These are phyloP conservation scores for Pulveroboletus ravenelii DNA, from an alignment of 768 basidiomycete species.

Conservation along the genomic window DNA sequence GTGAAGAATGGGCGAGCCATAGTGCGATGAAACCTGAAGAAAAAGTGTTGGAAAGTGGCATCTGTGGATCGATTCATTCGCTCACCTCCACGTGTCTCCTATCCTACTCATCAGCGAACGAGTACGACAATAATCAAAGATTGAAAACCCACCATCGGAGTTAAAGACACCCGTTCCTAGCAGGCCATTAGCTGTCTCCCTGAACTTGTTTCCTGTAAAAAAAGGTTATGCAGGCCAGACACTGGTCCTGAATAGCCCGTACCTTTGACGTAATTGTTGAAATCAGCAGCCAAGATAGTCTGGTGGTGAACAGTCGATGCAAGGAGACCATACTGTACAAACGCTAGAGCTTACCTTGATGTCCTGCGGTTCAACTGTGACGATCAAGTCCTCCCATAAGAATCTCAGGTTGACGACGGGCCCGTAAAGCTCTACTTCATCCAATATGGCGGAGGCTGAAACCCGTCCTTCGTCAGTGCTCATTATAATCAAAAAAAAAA, in stretches of 20 bases:
- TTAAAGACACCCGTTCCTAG: conserved; percentile 56
- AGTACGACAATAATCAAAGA: neutral
- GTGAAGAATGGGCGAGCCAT: conserved; percentile 73
- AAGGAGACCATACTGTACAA: neutral
- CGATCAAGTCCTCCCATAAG: conserved; percentile 44
- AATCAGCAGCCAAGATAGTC: conserved; percentile 41
- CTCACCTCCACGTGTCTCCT: conserved; percentile 72
- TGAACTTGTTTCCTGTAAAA: conserved; percentile 31
- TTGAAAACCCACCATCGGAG: conserved; percentile 37
- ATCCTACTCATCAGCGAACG: conserved; percentile 1
- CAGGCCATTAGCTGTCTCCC: conserved; percentile 28
- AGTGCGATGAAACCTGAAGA: conserved; percentile 51
- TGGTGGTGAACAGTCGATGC: conserved; percentile 11
- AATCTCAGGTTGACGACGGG: conserved; percentile 39
- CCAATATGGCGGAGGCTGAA: conserved; percentile 23
- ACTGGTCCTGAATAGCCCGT: neutral
- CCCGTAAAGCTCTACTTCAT: conserved; percentile 24
- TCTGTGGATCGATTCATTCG: no score
- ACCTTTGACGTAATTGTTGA: conserved; percentile 43
- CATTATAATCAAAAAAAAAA: neutral
- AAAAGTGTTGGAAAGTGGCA: neutral
- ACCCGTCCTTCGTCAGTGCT: neutral
- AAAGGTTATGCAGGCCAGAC: neutral
- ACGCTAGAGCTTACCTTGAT: conserved; percentile 28
- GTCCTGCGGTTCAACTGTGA: conserved; percentile 50